phyloP scores from a whole-genome alignment of 225 moss, liverwort and hornwort genomes.

The Pseudisothecium myosuroides region DNA sequence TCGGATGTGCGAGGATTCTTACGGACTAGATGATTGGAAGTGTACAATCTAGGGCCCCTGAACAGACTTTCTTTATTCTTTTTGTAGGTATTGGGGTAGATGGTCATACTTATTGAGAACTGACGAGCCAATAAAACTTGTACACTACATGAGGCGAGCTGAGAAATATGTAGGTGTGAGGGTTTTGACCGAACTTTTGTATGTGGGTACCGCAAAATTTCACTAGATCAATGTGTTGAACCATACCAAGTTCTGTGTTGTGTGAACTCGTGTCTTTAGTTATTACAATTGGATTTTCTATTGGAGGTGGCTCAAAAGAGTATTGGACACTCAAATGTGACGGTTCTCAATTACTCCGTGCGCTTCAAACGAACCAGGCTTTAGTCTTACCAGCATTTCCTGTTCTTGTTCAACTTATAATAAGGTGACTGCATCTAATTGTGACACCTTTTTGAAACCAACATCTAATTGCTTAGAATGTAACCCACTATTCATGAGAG shows the following conservation, averaged over 20 bases:
- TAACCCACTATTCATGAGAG: background rate
- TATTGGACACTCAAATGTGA: background rate
- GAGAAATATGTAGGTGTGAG: slow-evolving; percentile 24
- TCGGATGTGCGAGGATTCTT: slow-evolving; percentile 97
- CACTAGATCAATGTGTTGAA: slow-evolving; percentile 23
- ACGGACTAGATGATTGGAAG: slow-evolving; percentile 67
- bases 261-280: background rate
- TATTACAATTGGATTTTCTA: background rate
- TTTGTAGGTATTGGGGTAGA: slow-evolving; percentile 28
- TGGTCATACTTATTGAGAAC: slow-evolving; percentile 24
- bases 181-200: slow-evolving; percentile 21
- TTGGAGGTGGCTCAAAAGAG: background rate
- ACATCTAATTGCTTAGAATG: background rate
- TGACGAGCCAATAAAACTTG: slow-evolving; percentile 46
- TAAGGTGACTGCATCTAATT: background rate
- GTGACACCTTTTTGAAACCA: background rate
- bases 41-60: slow-evolving; percentile 4
- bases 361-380: background rate
- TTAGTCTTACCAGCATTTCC: background rate
- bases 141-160: slow-evolving; percentile 43
- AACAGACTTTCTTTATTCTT: slow-evolving; percentile 11
- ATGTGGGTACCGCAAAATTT: slow-evolving; percentile 21
- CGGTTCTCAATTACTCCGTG: background rate
- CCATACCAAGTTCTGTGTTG: slow-evolving; percentile 3
- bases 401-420: background rate